These are phyloP conservation scores for Xylaria sp. DNA, from an alignment of 495 filamentous ascomycete species.

Conservation along the genomic window DNA sequence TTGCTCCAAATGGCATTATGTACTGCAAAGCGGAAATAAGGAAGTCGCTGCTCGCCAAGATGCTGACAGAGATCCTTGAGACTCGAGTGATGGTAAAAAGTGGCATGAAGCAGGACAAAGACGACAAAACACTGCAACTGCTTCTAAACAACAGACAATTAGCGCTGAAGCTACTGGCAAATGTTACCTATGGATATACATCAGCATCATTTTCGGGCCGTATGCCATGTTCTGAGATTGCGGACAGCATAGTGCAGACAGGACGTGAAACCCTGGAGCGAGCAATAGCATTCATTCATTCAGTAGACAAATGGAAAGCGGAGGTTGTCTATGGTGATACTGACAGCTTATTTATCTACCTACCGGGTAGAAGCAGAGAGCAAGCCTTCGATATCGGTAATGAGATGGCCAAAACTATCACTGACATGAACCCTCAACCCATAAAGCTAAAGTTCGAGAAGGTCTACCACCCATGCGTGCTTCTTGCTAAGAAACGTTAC, in stretches of 20 bases:
- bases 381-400: constrained; percentile 92
- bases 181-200: constrained; percentile 98
- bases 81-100: constrained; percentile 98
- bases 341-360: constrained; percentile 91
- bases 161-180: constrained; percentile 95
- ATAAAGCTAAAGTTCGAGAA: constrained; percentile 99
- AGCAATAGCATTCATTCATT: constrained; percentile 91
- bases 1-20: constrained; percentile 96
- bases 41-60: constrained; percentile 91
- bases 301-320: constrained; percentile 83
- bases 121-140: constrained; percentile 84
- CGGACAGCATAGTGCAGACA: constrained; percentile 96
- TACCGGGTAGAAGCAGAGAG: constrained; percentile 83
- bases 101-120: constrained; percentile 94
- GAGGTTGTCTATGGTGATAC: constrained; percentile 99
- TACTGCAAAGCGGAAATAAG: constrained; percentile 86
- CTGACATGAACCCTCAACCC: constrained; percentile 87
- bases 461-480: constrained; percentile 92
- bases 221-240: constrained; percentile 98
- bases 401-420: constrained; percentile 90
- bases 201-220: constrained; percentile 94
- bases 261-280: constrained; percentile 93
- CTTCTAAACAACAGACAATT: constrained; percentile 93
- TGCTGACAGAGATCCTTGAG: constrained; percentile 95
- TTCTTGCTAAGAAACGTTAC: constrained; percentile 97